Base-by-base conservation (phyloP, 2,329 filamentous ascomycete species). In the Ramichloridium luteum region DNA sequence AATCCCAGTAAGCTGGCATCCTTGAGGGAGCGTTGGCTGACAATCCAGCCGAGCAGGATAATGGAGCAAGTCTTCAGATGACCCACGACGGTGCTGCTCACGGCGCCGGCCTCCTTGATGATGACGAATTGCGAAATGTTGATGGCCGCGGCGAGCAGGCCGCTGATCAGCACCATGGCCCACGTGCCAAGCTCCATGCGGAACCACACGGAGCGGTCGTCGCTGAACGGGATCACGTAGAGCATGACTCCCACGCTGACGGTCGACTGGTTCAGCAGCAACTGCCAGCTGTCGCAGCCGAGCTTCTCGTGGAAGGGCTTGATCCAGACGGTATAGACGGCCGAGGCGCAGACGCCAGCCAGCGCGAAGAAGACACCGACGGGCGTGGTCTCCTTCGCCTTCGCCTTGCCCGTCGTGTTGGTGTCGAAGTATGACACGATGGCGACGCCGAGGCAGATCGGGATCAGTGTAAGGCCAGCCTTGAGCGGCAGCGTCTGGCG, bases 271-370 rank as follows among this genome's bases (percentile, higher is more conserved):
- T 77, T 79, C 56, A 72, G 72, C 8, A 81, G 62, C 17, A 81
- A 58, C 57, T 80, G 77, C 67, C 77, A 75, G 54, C 73, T 78
- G 41, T 67, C 70, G 58, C 79, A 72, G 38, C 74, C 64, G 13
- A 79, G 62, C 53, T 71, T 76, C 39, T 70, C 67, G 51, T 78
- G 72, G 48, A 74, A 79, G 46, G 66, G 68, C 31, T 69, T 65
- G 47, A 80, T 77, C 72, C 73, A 78, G 37, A 80, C 70, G 0
- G 75, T 80, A 53, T 80, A 80, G 11, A 80, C 54, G 2, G 73
- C 74, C 17, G 72, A 77, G 11, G 74, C 73, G 31, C 77, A 64
- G 8, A 80, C 74, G 30, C 75, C 75, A 2, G 56, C 46, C 34
- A 80, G 69, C 14, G 76, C 74, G 47, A 79, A 79, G 20, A 74